Base-by-base conservation (phyloP, 73 alveolate genomes). In the Paramecium caudatum region DNA sequence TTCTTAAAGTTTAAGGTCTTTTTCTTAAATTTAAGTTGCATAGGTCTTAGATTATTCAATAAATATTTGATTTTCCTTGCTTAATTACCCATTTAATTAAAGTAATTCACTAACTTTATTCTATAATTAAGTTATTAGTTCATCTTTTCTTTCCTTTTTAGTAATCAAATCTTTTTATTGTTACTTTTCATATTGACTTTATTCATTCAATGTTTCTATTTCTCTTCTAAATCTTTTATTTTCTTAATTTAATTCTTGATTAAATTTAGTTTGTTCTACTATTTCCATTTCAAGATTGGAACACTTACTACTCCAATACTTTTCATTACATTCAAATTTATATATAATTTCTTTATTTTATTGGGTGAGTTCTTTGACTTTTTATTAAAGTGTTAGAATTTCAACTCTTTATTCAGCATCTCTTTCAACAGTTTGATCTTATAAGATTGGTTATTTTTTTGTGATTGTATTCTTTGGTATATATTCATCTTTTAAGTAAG, bases 91-190 rank as follows among this genome's bases (percentile, higher is more conserved):
- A 86, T 86, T 86, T 23, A 39, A 46, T 39, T 86, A 43, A 23
- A 86, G 63, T 41, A 86, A 62, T n/a, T 86, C 93, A 32, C 86
- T 62, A 1, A 86, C 34, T 25, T 81, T 46, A 37, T 23, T 23
- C 45, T 86, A 10, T 17, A 86, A 78, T 62, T 70, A 27, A 5
- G 63, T 78, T 0, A 86, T 78, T 39, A 86, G 36, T 41, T 86
- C 93, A 62, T 86, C 93, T n/a, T 78, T 86, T 62, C 84, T 86
- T 41, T 86, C 93, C 4, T 70, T 86, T 33, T 86, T 86, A 17
- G 61, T 62, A 19, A 86, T 8, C 21, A 86, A 46, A 34, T 78
- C 69, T 45, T 62, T 86, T 23, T 78, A 41, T 41, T 86, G 43
- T 62, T 61, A 21, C 34, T 62, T 39, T 19, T 62, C 46, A 19